These are phyloP conservation scores for Paramecium tetraurelia DNA, from an alignment of 73 alveolate species.

Conservation along the genomic window DNA sequence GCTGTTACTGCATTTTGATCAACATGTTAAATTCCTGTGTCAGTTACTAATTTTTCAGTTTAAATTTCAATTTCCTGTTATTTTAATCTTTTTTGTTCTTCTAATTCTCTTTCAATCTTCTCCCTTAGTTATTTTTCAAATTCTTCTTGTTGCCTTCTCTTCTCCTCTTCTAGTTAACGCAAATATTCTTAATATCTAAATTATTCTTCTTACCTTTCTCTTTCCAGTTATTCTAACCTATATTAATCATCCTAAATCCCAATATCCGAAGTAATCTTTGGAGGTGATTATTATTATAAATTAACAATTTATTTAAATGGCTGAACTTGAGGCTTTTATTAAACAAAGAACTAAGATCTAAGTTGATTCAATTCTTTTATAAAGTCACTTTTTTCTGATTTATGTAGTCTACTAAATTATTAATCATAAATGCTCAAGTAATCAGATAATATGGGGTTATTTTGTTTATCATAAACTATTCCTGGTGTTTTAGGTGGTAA, in stretches of 20 bases:
- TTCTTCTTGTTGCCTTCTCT: not conserved
- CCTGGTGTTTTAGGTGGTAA: constrained; percentile 34
- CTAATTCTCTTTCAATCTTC: constrained; percentile 29
- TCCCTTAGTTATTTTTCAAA: not conserved
- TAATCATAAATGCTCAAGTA: constrained; percentile 32
- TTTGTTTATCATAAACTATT: not conserved
- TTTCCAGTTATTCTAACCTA: not conserved
- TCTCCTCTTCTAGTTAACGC: not conserved
- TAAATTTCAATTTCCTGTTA: not conserved
- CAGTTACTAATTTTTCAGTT: not conserved
- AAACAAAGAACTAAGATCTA: not conserved
- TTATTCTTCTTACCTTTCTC: not conserved
- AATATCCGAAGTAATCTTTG: not conserved
- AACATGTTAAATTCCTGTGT: constrained; percentile 21
- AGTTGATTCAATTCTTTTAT: not conserved
- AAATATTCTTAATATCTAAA: not conserved
- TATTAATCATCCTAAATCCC: not conserved
- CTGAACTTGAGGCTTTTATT: not conserved
- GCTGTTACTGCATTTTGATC: constrained; percentile 52
- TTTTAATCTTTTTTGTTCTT: not conserved
- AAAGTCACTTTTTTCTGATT: constrained; percentile 20
- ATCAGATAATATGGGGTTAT: constrained; percentile 9
- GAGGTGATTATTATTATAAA: not conserved
- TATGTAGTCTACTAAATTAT: not conserved
- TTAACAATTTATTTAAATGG: not conserved